Base-by-base conservation (phyloP, 768 basidiomycete species). In the Gyrodon lividus region DNA sequence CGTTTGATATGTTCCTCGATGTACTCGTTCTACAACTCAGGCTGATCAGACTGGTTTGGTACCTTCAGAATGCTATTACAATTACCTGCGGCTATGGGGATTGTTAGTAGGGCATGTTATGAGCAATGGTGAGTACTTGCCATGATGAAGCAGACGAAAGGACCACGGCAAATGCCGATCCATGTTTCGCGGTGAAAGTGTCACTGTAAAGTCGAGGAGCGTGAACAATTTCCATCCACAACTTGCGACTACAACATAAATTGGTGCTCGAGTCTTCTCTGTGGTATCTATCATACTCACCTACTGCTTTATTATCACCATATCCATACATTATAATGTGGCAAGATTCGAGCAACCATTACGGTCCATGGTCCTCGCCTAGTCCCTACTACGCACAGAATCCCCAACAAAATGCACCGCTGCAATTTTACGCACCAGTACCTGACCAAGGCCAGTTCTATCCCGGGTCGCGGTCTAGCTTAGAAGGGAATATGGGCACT, bases 1-100 rank as follows among this genome's bases (percentile, higher is more conserved):
- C 93, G 87, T 74, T 92, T 94, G 71, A 98, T 95, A 66, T 92
- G 89, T 77, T 99, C 96, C 71, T 98, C 96, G 72, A 99, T 98
- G 71, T 98, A 98, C 70, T 98, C 95, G 79, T 98, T 98, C 92
- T 99, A 57, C 50, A 52, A 51, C 13, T 22, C 13, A 20, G 24
- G 5, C 20, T 4, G 13, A 43, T 63, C 48, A 67, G 61, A 40
- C 2, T 35, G 9, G 24, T n/a, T 31, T 7, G 22, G 30, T 24
- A n/a, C 26, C 13, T 22, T 23, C n/a, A 4, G 52, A 50, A 45
- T 5, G 13, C 23, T 19, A 16, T 28, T 28, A 3, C 13, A 34
- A 43, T 54, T 75, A 87, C 86, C 82, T 88, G 86, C 64, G 86
- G 86, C 86, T 89, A 55, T 12, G 17, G 22, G 24, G 13, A 16